A percentile compares a stretch with the other conserved stretches of the same genome.
Evolutionary conservation across 139 green algal species (phyloP).

Genomic region (Chlamydomonas eustigma): DNA sequence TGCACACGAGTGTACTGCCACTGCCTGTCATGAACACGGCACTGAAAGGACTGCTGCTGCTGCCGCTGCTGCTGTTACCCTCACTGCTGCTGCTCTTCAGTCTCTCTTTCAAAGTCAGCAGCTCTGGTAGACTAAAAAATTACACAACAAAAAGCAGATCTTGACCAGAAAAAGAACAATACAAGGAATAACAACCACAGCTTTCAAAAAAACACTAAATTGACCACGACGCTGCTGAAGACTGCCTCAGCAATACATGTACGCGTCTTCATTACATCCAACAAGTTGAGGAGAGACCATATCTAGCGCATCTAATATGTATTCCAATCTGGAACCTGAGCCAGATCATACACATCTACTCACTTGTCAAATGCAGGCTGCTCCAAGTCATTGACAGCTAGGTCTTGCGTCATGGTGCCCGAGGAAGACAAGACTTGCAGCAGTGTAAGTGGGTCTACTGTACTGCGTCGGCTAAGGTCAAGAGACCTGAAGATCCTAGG

Average conservation of each 20-base stretch:
- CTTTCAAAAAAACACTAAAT: neutral
- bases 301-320: no score
- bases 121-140: constrained; percentile 71
- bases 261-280: no score
- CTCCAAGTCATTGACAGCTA: constrained; percentile 92
- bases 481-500: constrained; percentile 90
- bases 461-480: constrained; percentile 71
- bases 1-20: constrained; percentile 84
- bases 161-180: neutral
- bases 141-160: no score
- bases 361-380: constrained; percentile 86
- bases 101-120: constrained; percentile 75
- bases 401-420: constrained; percentile 34
- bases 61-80: neutral
- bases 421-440: constrained; percentile 33
- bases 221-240: neutral
- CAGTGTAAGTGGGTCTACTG: constrained; percentile 75
- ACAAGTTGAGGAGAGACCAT: no score
- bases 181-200: neutral
- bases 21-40: constrained; percentile 97
- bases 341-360: no score
- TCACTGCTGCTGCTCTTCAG: constrained; percentile 33
- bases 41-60: no score
- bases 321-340: no score
- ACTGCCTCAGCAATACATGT: no score